Evolutionary conservation across 2,329 filamentous ascomycete species (phyloP), one percentile per base, ranked within the genome.

Genomic region (Colletotrichum neosansevieriae): DNA sequence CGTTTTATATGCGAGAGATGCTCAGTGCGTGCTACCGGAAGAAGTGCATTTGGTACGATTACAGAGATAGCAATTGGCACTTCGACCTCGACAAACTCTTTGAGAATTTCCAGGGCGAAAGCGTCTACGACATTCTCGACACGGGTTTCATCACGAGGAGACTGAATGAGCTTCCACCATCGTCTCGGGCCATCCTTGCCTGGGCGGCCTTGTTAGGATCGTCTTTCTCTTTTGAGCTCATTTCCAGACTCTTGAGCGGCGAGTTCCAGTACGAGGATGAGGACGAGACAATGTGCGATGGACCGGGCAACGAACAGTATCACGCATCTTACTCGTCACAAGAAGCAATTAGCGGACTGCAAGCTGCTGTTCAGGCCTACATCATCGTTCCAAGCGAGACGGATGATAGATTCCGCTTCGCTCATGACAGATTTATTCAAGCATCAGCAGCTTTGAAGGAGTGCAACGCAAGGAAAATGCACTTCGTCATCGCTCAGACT

Each of bases 1-100:
- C 94, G 0, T 98, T 97, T 75, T 97, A 96, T 75, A 92, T 97
- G 77, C 87, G 93, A 63, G 93, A 97, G 79, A 97, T 98, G 87
- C 86, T 98, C 4, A 93, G 93, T 75, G 91, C 92, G 3, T 97
- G 93, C 76, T 91, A 97, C 77, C 89, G 93, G 45, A 96, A 93
- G 75, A 91, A 91, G 72, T 97, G 93, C 77, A 92, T 98, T 57
- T 97, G 91, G 88, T 98, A 97, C 78, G 94, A 94, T 70, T 97
- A 96, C 85, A 90, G 89, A 73, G 88, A 91, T 71, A 92, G 90
- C 53, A 86, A 87, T 51, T 98, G 95, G 95, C 86, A 91, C 50
- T 98, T 91, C 76, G 92, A 97, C 75, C 81, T 98, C 11, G 94
- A 98, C 78, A 89, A 88, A 71, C 88, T 98, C 1, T 97, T 97